These are phyloP conservation scores for Aspergillus novoparasiticus DNA, from an alignment of 2,329 filamentous ascomycete genomes.

Conservation along the genomic window DNA sequence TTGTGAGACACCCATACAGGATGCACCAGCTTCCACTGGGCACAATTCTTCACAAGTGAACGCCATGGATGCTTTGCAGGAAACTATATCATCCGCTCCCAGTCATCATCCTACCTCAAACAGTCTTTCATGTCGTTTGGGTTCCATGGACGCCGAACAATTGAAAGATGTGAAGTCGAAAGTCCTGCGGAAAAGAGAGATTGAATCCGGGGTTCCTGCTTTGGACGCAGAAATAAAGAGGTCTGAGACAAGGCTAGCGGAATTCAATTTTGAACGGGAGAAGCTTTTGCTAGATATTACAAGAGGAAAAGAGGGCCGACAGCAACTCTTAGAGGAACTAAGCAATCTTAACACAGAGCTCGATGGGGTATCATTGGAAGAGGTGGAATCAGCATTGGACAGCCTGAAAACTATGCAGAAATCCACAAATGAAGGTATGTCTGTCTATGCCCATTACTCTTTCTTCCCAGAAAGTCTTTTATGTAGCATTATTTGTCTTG, in stretches of 20 bases:
- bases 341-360: slow-evolving; percentile 52
- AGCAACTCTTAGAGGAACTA: slow-evolving; percentile 52
- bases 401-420: slow-evolving; percentile 22
- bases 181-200: slow-evolving; percentile 48
- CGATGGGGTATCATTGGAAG: slow-evolving; percentile 48
- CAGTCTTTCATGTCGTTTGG: not conserved
- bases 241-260: slow-evolving; percentile 36
- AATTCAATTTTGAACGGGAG: slow-evolving; percentile 39
- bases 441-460: not conserved
- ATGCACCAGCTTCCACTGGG: not conserved
- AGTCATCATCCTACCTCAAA: not conserved
- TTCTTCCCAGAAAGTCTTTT: not conserved
- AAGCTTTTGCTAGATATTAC: slow-evolving; percentile 50
- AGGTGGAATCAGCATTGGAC: slow-evolving; percentile 42
- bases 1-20: not conserved
- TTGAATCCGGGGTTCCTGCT: slow-evolving; percentile 51
- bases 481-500: too few species aligned
- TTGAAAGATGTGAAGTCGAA: slow-evolving; percentile 40
- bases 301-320: slow-evolving; percentile 45
- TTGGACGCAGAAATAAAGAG: slow-evolving; percentile 49
- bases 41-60: not conserved
- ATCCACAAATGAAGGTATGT: slow-evolving; percentile 24
- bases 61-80: not conserved
- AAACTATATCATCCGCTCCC: not conserved
- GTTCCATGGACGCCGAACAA: slow-evolving; percentile 23